phyloP scores from a whole-genome alignment of 345 rosid species.

The Citrus sp. region DNA sequence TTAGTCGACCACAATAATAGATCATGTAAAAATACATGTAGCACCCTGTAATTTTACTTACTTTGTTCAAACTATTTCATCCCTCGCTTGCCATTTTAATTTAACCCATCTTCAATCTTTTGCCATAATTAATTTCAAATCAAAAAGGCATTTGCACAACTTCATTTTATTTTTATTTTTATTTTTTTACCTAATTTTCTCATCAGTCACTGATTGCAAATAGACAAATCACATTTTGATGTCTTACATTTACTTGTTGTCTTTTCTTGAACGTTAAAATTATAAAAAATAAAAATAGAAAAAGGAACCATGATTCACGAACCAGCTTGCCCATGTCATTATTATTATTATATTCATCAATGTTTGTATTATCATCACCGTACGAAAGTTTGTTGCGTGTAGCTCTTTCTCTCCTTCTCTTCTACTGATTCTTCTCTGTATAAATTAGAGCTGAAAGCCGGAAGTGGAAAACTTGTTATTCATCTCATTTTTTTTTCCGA shows the following conservation, averaged over 20 bases:
- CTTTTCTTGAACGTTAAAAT: neutral
- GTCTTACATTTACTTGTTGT: neutral
- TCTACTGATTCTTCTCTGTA: neutral
- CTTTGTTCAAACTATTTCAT: neutral
- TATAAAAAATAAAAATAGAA: neutral
- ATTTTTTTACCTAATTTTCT: neutral
- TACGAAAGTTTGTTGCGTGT: neutral
- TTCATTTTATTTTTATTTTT: neutral
- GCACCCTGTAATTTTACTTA: neutral
- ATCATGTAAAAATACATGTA: neutral
- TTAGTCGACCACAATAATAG: too few relatives aligned
- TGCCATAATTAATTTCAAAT: neutral
- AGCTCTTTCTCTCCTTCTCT: neutral
- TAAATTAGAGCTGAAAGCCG: neutral
- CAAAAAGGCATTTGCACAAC: neutral
- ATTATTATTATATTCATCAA: neutral
- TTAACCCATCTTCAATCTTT: neutral
- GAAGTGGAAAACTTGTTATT: neutral
- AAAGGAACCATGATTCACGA: neutral
- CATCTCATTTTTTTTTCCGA: neutral
- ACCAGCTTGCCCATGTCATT: neutral
- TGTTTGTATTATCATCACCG: neutral
- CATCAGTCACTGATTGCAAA: neutral
- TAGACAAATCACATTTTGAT: neutral
- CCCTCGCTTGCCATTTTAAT: neutral